A percentile compares a stretch with the other conserved stretches of the same genome.
phyloP scores from a whole-genome alignment of 352 stramenopile genomes.

The Pythium oligandrum region DNA sequence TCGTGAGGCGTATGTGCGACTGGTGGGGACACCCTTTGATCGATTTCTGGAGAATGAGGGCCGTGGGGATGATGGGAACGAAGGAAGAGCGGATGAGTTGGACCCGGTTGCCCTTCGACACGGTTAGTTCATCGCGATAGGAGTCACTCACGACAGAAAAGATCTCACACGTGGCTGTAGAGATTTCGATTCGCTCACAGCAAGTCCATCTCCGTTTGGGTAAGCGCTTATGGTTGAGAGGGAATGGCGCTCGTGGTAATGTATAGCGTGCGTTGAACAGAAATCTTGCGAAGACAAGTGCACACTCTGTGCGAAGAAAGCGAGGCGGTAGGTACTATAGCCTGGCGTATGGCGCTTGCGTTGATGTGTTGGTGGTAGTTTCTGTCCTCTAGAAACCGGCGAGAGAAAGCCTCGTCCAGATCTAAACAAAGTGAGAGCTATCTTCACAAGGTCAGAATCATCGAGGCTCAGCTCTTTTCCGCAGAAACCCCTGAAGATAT shows the following conservation, averaged over 20 bases:
- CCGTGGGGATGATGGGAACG: too few species aligned
- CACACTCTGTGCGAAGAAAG: conserved; percentile 19
- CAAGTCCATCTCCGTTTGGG: conserved; percentile 29
- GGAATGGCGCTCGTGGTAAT: neutral
- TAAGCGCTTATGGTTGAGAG: conserved; percentile 1
- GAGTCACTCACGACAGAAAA: too few species aligned
- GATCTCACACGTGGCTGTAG: conserved; percentile 3
- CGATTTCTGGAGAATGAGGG: conserved; percentile 6
- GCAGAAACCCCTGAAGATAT: too few species aligned
- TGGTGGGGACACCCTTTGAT: conserved; percentile 27
- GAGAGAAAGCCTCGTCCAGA: too few species aligned
- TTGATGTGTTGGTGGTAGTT: too few species aligned
- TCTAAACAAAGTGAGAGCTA: too few species aligned
- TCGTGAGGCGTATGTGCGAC: conserved; percentile 22
- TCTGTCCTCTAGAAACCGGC: too few species aligned
- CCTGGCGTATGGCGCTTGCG: neutral
- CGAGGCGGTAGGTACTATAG: conserved; percentile 6
- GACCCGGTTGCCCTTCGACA: too few species aligned
- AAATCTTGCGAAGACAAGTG: conserved; percentile 21
- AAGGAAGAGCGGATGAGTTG: too few species aligned
- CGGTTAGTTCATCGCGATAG: too few species aligned
- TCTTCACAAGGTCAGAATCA: too few species aligned
- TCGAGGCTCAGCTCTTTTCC: too few species aligned
- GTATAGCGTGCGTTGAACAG: neutral
- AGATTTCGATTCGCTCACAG: conserved; percentile 22